phyloP scores from a whole-genome alignment of 306 rosid genomes.

The Rosa rugosa region DNA sequence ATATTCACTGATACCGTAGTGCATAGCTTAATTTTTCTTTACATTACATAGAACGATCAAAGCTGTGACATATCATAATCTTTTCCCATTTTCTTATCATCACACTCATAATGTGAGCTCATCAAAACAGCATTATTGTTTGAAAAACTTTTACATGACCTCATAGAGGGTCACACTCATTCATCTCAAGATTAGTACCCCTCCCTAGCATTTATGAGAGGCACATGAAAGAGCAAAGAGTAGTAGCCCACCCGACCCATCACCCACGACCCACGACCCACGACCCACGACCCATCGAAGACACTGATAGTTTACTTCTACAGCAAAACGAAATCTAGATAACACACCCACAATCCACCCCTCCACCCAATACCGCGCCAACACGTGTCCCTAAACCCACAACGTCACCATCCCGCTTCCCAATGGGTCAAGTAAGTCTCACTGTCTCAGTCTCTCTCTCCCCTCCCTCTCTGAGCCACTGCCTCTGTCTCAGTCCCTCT shows the following conservation, averaged over 20 bases:
- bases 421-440: slow-evolving; percentile 22
- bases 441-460: slow-evolving; percentile 7
- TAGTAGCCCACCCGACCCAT: not conserved
- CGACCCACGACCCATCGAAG: slow-evolving; percentile 10
- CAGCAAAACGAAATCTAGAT: slow-evolving; percentile 71
- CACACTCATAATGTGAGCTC: slow-evolving; percentile 1
- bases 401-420: slow-evolving; percentile 35
- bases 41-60: too few species aligned
- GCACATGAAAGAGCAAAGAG: slow-evolving; percentile 12
- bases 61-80: not conserved
- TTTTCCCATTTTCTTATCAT: not conserved
- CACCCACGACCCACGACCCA: slow-evolving; percentile 13
- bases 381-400: slow-evolving; percentile 47
- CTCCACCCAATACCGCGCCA: not conserved
- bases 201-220: slow-evolving; percentile 4
- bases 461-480: slow-evolving; percentile 1
- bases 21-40: too few species aligned
- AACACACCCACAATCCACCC: slow-evolving; percentile 58
- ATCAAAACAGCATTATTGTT: not conserved
- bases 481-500: not conserved
- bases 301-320: not conserved
- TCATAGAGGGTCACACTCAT: not conserved
- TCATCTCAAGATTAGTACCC: not conserved
- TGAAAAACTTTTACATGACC: not conserved
- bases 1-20: too few species aligned